A percentile compares a stretch with the other conserved stretches of the same genome.
Evolutionary conservation across 1,284 basidiomycete species (phyloP).

Genomic region (Cutaneotrichosporon sp.): DNA sequence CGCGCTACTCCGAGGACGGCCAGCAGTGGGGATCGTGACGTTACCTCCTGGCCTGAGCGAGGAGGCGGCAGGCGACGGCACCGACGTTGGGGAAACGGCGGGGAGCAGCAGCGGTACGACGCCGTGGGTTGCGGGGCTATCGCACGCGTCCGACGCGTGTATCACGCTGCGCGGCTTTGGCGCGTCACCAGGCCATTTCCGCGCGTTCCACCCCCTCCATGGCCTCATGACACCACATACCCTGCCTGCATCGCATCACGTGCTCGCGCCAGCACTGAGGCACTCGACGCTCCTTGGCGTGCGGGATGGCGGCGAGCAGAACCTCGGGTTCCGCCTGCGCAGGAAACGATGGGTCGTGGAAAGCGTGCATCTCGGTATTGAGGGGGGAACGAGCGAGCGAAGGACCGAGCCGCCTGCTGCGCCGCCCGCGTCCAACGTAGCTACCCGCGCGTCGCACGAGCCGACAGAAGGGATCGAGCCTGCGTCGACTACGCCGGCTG

Average conservation of each 20-base stretch:
- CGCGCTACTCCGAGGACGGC: slow-evolving; percentile 55
- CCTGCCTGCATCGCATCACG: slow-evolving; percentile 63
- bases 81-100: neutral
- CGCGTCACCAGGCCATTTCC: slow-evolving; percentile 45
- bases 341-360: slow-evolving; percentile 82
- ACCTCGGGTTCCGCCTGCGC: slow-evolving; percentile 89
- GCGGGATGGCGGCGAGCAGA: slow-evolving; percentile 62
- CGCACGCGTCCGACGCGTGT: slow-evolving; percentile 70
- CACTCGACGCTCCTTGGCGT: slow-evolving; percentile 71
- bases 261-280: slow-evolving; percentile 67
- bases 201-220: slow-evolving; percentile 73
- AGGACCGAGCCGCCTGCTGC: slow-evolving; percentile 53
- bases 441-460: neutral
- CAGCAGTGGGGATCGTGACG: slow-evolving; percentile 61
- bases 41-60: slow-evolving; percentile 51
- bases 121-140: slow-evolving; percentile 65
- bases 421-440: no score
- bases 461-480: neutral
- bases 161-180: slow-evolving; percentile 73
- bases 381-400: slow-evolving; percentile 83
- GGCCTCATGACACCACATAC: slow-evolving; percentile 71
- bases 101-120: no score
- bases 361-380: slow-evolving; percentile 85
- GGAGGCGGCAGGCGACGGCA: no score
- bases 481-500: neutral